Percentiles rank a stretch among this genome's conserved stretches.
These are phyloP conservation scores for Starmerella sp. DNA, from an alignment of 805 yeast species.

Conservation along the genomic window DNA sequence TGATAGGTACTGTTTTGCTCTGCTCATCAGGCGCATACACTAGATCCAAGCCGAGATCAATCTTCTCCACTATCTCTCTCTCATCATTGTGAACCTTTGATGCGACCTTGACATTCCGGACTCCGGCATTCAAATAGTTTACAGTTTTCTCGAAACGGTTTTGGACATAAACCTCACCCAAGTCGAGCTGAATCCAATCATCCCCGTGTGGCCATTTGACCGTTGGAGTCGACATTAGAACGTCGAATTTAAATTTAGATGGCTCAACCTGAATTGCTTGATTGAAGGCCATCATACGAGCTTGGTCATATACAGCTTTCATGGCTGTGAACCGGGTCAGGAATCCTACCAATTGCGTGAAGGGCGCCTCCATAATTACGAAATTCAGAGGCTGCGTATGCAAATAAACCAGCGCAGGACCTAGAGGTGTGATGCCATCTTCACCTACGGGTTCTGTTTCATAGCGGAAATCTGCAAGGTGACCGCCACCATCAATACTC, in stretches of 20 bases:
- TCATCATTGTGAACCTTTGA: conserved; percentile 41
- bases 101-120: conserved; percentile 57
- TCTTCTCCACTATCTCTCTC: conserved; percentile 35
- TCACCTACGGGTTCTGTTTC: conserved; percentile 50
- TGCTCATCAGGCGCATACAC: conserved; percentile 3
- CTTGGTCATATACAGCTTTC: conserved; percentile 82
- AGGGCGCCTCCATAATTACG: conserved; percentile 47
- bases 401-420: conserved; percentile 45
- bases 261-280: conserved; percentile 60
- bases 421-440: conserved; percentile 30
- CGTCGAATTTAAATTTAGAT: conserved; percentile 54
- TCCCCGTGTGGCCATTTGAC: conserved; percentile 56
- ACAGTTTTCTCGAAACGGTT: conserved; percentile 40
- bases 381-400: conserved; percentile 65
- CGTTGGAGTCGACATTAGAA: conserved; percentile 69
- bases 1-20: conserved; percentile 22
- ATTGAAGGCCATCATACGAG: conserved; percentile 77
- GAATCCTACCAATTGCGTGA: conserved; percentile 53
- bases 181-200: conserved; percentile 55
- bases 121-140: conserved; percentile 55
- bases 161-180: conserved; percentile 70
- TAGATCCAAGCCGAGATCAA: conserved; percentile 13
- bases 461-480: conserved; percentile 70
- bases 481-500: conserved; percentile 72
- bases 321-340: conserved; percentile 65